Evolutionary conservation across 2,329 filamentous ascomycete species (phyloP).

Genomic region (Malbranchea cinnamomea): DNA sequence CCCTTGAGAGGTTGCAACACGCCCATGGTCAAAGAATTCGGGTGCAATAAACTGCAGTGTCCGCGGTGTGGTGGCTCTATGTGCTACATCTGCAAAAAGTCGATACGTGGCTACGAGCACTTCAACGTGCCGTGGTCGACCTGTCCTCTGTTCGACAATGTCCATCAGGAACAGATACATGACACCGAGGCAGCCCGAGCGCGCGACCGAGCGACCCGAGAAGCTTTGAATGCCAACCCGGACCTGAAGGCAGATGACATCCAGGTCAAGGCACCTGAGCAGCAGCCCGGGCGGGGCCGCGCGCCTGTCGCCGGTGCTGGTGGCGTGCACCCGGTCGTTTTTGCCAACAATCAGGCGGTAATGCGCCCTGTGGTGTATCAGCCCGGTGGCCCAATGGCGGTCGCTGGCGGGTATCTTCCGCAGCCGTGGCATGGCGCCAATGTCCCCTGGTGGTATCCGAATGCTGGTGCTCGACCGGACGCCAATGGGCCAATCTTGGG

Average conservation of each 20-base stretch:
- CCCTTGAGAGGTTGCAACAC: conserved; percentile 42
- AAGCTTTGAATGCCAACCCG: conserved; percentile 44
- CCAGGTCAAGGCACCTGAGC: conserved; percentile 36
- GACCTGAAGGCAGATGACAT: conserved; percentile 43
- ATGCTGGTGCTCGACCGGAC: no score
- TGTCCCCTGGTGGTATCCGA: no score
- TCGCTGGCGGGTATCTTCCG: no score
- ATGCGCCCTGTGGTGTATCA: no score
- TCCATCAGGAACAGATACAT: conserved; percentile 39
- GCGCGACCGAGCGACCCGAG: conserved; percentile 41
- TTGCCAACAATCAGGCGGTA: no score
- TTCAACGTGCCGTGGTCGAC: conserved; percentile 35
- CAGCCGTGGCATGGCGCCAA: no score
- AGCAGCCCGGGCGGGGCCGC: no score
- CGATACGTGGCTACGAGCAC: conserved; percentile 48
- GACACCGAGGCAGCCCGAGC: conserved; percentile 48
- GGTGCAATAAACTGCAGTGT: conserved; percentile 77
- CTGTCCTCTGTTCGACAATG: conserved; percentile 54
- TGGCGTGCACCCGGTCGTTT: no score
- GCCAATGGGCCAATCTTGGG: no score
- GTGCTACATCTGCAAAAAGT: conserved; percentile 49
- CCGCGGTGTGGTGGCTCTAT: conserved; percentile 37
- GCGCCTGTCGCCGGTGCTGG: no score
- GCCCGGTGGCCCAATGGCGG: no score
- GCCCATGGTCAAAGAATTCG: conserved; percentile 63